Evolutionary conservation across 2,329 filamentous ascomycete species (phyloP).

Genomic region (Exophiala aquamarina): DNA sequence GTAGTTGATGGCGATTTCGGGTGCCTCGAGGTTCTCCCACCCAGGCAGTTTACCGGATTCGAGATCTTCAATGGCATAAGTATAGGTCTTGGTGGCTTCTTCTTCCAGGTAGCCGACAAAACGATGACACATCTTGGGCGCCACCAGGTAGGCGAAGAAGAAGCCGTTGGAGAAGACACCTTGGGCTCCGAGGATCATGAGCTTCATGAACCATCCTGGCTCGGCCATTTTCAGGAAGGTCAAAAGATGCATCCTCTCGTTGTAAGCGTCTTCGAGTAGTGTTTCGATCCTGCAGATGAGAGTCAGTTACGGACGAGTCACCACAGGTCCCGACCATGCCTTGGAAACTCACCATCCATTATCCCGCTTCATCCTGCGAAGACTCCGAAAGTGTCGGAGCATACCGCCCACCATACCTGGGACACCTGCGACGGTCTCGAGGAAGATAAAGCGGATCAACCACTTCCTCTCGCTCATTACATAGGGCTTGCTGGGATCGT

Average conservation of each 20-base stretch:
- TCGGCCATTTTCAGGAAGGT: slow-evolving; percentile 91
- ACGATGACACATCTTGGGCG: slow-evolving; percentile 83
- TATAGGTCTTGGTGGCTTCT: slow-evolving; percentile 95
- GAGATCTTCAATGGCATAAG: slow-evolving; percentile 80
- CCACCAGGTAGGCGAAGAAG: slow-evolving; percentile 84
- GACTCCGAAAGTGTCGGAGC: slow-evolving; percentile 81
- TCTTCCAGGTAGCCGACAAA: slow-evolving; percentile 98
- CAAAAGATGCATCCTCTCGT: slow-evolving; percentile 89
- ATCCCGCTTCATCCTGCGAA: slow-evolving; percentile 83
- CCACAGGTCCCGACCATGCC: no score
- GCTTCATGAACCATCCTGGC: slow-evolving; percentile 84
- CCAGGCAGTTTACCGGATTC: slow-evolving; percentile 79
- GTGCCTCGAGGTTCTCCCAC: slow-evolving; percentile 77
- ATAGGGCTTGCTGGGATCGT: slow-evolving; percentile 66
- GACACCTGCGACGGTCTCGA: slow-evolving; percentile 91
- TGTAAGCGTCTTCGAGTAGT: slow-evolving; percentile 84
- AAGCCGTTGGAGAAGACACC: slow-evolving; percentile 96
- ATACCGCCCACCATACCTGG: slow-evolving; percentile 97
- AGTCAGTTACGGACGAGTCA: no score
- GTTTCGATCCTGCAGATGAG: slow-evolving; percentile 77
- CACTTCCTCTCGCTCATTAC: slow-evolving; percentile 82
- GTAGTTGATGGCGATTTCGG: slow-evolving; percentile 86
- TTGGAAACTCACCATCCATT: slow-evolving; percentile 69
- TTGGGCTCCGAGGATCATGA: slow-evolving; percentile 88
- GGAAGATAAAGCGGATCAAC: slow-evolving; percentile 85